phyloP scores from a whole-genome alignment of 257 asterid genomes.

The Solanum ossicruentum region DNA sequence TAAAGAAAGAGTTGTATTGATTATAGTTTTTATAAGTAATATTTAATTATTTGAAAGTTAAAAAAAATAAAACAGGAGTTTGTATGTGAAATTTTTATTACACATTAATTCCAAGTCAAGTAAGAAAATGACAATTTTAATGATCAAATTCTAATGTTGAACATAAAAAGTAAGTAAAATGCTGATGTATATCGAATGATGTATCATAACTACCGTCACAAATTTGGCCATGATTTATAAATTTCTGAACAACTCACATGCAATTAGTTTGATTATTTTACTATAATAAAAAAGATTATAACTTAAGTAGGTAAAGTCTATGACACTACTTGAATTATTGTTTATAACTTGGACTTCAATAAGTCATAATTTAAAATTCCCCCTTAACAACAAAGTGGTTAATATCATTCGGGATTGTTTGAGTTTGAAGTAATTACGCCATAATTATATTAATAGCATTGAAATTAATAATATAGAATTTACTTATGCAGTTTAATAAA shows the following conservation, averaged over 20 bases:
- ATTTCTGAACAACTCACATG: background rate
- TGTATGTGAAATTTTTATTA: background rate
- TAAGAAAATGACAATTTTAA: background rate
- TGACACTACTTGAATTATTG: background rate
- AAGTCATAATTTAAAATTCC: background rate
- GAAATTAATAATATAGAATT: background rate
- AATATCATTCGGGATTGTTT: background rate
- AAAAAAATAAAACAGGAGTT: background rate
- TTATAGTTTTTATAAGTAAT: too few species aligned
- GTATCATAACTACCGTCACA: background rate
- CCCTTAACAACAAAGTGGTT: background rate
- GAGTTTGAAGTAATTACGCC: background rate
- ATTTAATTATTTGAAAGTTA: too few species aligned
- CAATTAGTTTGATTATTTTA: background rate
- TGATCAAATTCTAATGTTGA: background rate
- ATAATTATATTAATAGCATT: background rate
- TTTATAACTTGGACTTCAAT: background rate
- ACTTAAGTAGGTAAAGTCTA: background rate
- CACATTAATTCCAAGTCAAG: background rate
- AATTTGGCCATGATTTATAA: background rate
- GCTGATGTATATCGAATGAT: background rate
- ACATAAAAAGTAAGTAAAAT: background rate
- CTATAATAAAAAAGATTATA: background rate
- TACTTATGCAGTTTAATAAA: background rate
- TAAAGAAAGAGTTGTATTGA: too few species aligned